Evolutionary conservation across 176 grass and related monocot genomes (phyloP), one percentile per base, ranked within the genome.

Genomic region (Dactylis glomerata): DNA sequence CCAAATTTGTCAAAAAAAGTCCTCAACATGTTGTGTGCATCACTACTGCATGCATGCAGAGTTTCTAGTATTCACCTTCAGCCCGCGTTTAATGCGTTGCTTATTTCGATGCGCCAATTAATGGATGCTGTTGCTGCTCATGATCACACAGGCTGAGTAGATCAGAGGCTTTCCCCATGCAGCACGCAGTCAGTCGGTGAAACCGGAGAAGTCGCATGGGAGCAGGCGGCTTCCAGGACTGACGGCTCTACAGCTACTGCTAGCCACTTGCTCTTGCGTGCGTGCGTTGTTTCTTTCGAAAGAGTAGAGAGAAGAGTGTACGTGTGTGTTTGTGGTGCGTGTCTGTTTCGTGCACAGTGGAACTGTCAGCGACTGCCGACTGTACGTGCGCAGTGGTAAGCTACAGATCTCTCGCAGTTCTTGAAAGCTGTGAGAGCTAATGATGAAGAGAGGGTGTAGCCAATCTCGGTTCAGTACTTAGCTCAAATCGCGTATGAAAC

Each of bases 381-480:
- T n/a, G n/a, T n/a, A n/a, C n/a, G 88, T 82, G 28, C 23, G 27
- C 70, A 47, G 81, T 57, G 79, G 16, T 77, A 83, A 87, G 89
- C 85, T 87, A 87, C 85, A 87, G 49, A 52, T 30, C 59, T 81
- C 76, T 76, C 75, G 49, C 68, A 75, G 89, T 84, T 76, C 57
- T 79, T 75, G 81, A 85, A 85, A 84, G 31, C 82, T 40, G 85
- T 75, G 89, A 80, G 46, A 2, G 33, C 57, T 37, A 82, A 73
- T 73, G 42, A 10, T 7, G 7, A 2, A 73, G 2, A 47, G 30
- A 20, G 38, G 23, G 26, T 27, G n/a, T 20, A 16, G 40, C 40
- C 14, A 65, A 50, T 55, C 58, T 62, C 12, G 38, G 6, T 49
- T 30, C 74, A 75, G 40, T 41, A 42, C 38, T 70, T 75, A 58